Evolutionary conservation across 1,139 yeast genomes (phyloP), one percentile per base, ranked within the genome.

Genomic region (Pichia inconspicua): DNA sequence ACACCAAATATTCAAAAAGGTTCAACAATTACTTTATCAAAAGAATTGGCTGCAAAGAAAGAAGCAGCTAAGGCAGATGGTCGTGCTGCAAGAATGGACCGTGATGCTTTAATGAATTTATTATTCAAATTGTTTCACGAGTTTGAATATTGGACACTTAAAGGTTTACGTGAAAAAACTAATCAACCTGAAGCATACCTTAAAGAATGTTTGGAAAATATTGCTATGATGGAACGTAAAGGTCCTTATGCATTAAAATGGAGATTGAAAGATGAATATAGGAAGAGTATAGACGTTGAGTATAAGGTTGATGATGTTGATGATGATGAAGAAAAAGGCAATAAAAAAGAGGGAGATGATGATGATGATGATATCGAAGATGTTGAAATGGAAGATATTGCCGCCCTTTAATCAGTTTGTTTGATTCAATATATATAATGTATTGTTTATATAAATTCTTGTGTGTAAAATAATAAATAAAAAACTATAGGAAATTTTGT

Each of bases 191-290:
- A 94, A 64, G 83, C 86, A 4, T 94, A 87, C 64, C 72, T 92
- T 57, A 89, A 92, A 63, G 97, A 90, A 63, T 85, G 92, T 47
- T 72, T 92, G 47, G 98, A 92, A 53, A 80, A 86, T 44, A 88
- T 92, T 63, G 98, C 98, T 1, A 77, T 80, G 42, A 74, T 92
- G 60, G 90, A 86, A 59, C 89, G 92, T 63, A 88, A 88, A 66
- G 99, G 99, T 22, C 97, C 98, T 0, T 90, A 90, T 63, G 95
- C 97, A 1, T 77, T 90, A 62, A 90, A 87, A 66, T 92, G 90
- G 68, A 83, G 89, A 49, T 71, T 92, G 61, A 87, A 86, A 68
- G 92, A 90, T 8, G 98, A 92, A 67, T 92, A 86, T 67, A 86
- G 84, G 67, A 82, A 82, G 62, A 72, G 82, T 61, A 78, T 87